phyloP scores from a whole-genome alignment of 1,139 yeast genomes.

The Protomyces macrosporus region DNA sequence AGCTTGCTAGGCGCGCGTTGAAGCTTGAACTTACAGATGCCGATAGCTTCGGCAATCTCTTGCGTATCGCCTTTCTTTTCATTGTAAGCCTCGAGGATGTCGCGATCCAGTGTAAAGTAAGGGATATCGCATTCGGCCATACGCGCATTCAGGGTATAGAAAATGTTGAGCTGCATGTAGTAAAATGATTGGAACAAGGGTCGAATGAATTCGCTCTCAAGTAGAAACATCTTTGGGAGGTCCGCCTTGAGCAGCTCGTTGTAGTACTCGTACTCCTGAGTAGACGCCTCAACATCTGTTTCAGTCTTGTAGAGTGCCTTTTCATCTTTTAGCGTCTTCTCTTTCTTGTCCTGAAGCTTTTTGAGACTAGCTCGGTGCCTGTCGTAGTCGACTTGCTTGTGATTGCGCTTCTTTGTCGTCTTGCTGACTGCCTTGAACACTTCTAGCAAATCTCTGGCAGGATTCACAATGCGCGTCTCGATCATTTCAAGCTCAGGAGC shows the following conservation, averaged over 20 bases:
- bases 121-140: conserved; percentile 97
- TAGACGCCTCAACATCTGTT: conserved; percentile 83
- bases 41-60: conserved; percentile 78
- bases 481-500: conserved; percentile 91
- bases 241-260: conserved; percentile 90
- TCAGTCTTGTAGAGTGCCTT: conserved; percentile 83
- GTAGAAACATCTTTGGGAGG: conserved; percentile 74
- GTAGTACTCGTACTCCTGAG: conserved; percentile 91
- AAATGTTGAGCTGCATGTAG: conserved; percentile 95
- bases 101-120: conserved; percentile 69
- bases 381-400: conserved; percentile 89
- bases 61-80: conserved; percentile 85
- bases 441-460: conserved; percentile 83
- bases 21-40: conserved; percentile 82
- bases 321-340: conserved; percentile 79
- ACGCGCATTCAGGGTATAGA: conserved; percentile 80
- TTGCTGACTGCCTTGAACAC: conserved; percentile 78
- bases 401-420: conserved; percentile 92
- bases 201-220: conserved; percentile 86
- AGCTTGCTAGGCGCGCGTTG: conserved; percentile 37
- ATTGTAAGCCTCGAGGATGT: conserved; percentile 71
- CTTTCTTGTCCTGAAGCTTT: conserved; percentile 76
- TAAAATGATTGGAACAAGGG: conserved; percentile 91
- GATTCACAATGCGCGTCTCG: conserved; percentile 80
- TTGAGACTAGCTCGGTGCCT: conserved; percentile 65